Percentiles rank a stretch among this genome's conserved stretches.
phyloP scores from a whole-genome alignment of 2,329 filamentous ascomycete species.

The Mariannaea sp. region DNA sequence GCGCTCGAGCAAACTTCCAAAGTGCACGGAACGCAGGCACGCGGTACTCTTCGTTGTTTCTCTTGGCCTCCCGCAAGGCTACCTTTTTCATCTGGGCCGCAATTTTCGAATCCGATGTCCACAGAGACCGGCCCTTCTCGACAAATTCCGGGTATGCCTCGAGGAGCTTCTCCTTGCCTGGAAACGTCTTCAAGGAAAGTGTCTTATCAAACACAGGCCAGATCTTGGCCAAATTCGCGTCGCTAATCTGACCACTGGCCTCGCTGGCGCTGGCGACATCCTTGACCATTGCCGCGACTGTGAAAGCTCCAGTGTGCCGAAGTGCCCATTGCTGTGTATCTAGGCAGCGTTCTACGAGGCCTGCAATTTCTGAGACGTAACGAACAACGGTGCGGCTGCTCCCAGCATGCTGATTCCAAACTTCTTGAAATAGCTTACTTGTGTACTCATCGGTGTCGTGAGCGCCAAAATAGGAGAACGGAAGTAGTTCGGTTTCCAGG shows the following conservation, averaged over 20 bases:
- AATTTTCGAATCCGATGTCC: slow-evolving; percentile 56
- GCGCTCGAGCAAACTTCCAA: slow-evolving; percentile 71
- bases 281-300: slow-evolving; percentile 73
- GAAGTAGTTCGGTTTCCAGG: slow-evolving; percentile 75
- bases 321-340: slow-evolving; percentile 86
- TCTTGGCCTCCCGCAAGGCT: slow-evolving; percentile 82
- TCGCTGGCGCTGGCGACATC: slow-evolving; percentile 66
- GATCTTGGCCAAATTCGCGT: slow-evolving; percentile 63
- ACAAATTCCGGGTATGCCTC: slow-evolving; percentile 80
- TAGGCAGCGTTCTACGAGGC: slow-evolving; percentile 68
- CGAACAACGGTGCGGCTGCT: slow-evolving; percentile 80
- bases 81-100: slow-evolving; percentile 78
- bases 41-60: slow-evolving; percentile 85
- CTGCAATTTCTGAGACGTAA: slow-evolving; percentile 82
- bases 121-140: slow-evolving; percentile 63
- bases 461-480: slow-evolving; percentile 85
- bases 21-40: slow-evolving; percentile 74
- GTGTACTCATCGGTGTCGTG: slow-evolving; percentile 85
- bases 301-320: slow-evolving; percentile 84
- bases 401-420: slow-evolving; percentile 90
- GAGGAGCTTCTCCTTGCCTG: slow-evolving; percentile 86
- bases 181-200: slow-evolving; percentile 86
- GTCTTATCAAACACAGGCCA: slow-evolving; percentile 87
- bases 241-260: slow-evolving; percentile 62
- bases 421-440: slow-evolving; percentile 76